Evolutionary conservation across 176 grass and related monocot genomes (phyloP).

Genomic region (Triticum aestivum): DNA sequence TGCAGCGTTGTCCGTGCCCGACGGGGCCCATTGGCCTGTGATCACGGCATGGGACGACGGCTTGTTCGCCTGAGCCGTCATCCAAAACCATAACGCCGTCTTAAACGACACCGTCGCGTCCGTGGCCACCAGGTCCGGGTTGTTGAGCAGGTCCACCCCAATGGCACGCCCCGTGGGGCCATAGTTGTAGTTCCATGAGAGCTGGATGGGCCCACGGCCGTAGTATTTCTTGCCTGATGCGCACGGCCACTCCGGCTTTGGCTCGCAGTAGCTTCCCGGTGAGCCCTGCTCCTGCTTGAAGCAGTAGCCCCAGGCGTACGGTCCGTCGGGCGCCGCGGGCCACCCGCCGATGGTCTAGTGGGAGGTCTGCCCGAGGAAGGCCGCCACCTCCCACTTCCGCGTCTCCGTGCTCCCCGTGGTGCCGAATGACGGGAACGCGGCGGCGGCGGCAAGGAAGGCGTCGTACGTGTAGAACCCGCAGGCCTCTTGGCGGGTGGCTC

Average conservation of each 20-base stretch:
- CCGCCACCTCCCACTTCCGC: too few relatives aligned
- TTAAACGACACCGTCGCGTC: constrained; percentile 19
- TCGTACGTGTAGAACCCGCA: constrained; percentile 17
- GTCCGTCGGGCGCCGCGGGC: too few relatives aligned
- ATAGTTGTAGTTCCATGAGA: constrained; percentile 38
- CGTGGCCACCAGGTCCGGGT: constrained; percentile 53
- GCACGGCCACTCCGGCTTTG: too few relatives aligned
- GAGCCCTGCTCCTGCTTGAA: too few relatives aligned
- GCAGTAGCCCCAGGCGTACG: too few relatives aligned
- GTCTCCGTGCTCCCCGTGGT: too few relatives aligned
- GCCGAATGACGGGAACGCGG: constrained; percentile 37
- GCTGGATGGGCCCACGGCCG: too few relatives aligned
- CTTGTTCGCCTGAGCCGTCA: constrained; percentile 39
- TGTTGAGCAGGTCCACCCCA: constrained; percentile 37
- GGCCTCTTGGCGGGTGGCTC: neutral
- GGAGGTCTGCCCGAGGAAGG: too few relatives aligned
- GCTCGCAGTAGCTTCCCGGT: too few relatives aligned
- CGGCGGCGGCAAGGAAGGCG: too few relatives aligned
- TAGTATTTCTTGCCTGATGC: too few relatives aligned
- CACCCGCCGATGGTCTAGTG: too few relatives aligned
- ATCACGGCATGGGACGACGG: constrained; percentile 62
- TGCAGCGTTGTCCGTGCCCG: neutral
- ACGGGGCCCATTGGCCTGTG: constrained; percentile 40
- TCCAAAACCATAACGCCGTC: constrained; percentile 49
- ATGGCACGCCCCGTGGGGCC: constrained; percentile 41